phyloP scores from a whole-genome alignment of 352 stramenopile species.

The Pythium oligandrum region DNA sequence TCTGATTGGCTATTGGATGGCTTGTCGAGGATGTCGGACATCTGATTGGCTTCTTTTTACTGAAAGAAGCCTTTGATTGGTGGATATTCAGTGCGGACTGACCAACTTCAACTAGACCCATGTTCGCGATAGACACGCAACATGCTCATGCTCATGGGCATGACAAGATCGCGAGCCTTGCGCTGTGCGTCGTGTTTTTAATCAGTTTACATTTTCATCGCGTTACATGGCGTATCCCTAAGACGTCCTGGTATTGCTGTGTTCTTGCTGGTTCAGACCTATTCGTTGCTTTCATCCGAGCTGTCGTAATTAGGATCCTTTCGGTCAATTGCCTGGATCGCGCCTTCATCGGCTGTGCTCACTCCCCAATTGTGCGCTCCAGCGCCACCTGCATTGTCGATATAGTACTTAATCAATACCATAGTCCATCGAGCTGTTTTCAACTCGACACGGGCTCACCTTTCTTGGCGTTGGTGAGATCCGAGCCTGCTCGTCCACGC shows the following conservation, averaged over 20 bases:
- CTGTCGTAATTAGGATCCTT: constrained; percentile 77
- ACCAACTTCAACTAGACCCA: no score
- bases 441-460: constrained; percentile 18
- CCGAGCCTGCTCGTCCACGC: constrained; percentile 47
- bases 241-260: background rate
- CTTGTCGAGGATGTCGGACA: background rate
- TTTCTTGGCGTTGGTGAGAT: constrained; percentile 47
- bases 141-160: no score
- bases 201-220: constrained; percentile 22
- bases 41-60: no score
- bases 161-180: no score
- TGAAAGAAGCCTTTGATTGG: no score
- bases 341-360: constrained; percentile 30
- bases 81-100: no score
- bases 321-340: constrained; percentile 44
- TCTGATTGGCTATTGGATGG: background rate
- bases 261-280: background rate
- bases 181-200: constrained; percentile 15
- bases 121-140: no score
- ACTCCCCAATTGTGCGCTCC: constrained; percentile 81
- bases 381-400: constrained; percentile 40
- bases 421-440: constrained; percentile 7
- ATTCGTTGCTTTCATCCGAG: constrained; percentile 9
- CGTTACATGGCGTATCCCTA: constrained; percentile 10
- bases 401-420: constrained; percentile 2